phyloP scores from a whole-genome alignment of 164 flowering plant genomes.

The Dillenia turbinata region DNA sequence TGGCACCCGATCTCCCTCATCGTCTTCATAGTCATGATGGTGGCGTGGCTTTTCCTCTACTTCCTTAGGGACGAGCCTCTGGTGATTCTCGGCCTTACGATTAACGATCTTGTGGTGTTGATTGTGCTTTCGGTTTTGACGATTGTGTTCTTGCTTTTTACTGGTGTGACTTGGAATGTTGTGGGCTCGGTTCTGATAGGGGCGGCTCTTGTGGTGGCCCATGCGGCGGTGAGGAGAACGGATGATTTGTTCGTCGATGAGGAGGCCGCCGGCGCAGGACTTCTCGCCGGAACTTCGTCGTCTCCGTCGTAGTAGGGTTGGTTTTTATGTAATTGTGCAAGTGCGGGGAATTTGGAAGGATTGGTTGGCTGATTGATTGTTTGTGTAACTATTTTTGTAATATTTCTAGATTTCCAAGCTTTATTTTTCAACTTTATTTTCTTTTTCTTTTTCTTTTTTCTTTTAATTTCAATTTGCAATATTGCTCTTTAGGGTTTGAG shows the following conservation, averaged over 20 bases:
- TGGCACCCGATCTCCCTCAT: slow-evolving; percentile 78
- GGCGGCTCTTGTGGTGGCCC: slow-evolving; percentile 35
- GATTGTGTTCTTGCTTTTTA: slow-evolving; percentile 37
- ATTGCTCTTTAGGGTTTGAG: too few species aligned
- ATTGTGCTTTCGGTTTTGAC: slow-evolving; percentile 40
- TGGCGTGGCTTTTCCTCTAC: slow-evolving; percentile 59
- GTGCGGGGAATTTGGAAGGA: too few species aligned
- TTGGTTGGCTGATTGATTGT: too few species aligned
- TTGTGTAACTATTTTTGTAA: too few species aligned
- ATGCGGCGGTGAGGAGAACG: slow-evolving; percentile 47
- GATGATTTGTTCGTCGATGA: slow-evolving; percentile 51
- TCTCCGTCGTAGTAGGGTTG: too few species aligned
- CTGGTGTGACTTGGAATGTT: slow-evolving; percentile 42
- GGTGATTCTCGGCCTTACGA: slow-evolving; percentile 32
- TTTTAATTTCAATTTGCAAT: too few species aligned
- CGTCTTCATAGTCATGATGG: slow-evolving; percentile 51
- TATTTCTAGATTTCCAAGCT: too few species aligned
- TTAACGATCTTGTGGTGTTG: slow-evolving; percentile 45
- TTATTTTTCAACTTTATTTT: too few species aligned
- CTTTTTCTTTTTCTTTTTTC: too few species aligned
- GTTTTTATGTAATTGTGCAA: too few species aligned
- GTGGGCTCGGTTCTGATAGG: slow-evolving; percentile 38
- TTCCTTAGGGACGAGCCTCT: slow-evolving; percentile 66
- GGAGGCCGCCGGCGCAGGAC: slow-evolving; percentile 25
- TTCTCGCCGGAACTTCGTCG: neutral